These are phyloP conservation scores for Arxiozyma telluris DNA, from an alignment of 1,139 yeast species.

Conservation along the genomic window DNA sequence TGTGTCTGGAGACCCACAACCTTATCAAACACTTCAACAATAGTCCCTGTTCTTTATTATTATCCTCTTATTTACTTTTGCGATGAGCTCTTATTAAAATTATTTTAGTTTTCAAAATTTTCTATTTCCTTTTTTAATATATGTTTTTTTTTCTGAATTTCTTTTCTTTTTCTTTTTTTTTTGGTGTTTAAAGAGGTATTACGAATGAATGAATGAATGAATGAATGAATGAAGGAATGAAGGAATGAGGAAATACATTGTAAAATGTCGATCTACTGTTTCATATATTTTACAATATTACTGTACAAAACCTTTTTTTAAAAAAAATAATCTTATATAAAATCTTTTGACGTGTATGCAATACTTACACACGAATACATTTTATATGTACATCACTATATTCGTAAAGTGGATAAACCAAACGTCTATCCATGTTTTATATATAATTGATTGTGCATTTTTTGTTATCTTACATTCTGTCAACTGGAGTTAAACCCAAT, in stretches of 20 bases:
- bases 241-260: no score
- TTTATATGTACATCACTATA: neutral
- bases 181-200: no score
- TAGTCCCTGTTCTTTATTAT: neutral
- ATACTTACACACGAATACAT: neutral
- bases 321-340: no score
- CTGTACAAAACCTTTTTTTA: no score
- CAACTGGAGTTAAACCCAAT: constrained; percentile 93
- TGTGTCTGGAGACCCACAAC: neutral
- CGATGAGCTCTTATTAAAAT: neutral
- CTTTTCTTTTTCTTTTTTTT: neutral
- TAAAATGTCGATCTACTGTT: no score
- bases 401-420: neutral
- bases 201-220: neutral
- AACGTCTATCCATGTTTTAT: neutral
- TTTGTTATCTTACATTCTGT: constrained; percentile 66
- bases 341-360: no score
- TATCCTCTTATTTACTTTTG: neutral
- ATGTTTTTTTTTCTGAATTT: no score
- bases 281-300: no score
- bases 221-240: neutral
- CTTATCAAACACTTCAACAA: neutral
- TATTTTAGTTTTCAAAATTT: neutral
- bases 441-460: neutral
- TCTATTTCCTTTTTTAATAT: neutral